Conservation (phyloP, 306 rosid species). For the Trifolium repens region DNA sequence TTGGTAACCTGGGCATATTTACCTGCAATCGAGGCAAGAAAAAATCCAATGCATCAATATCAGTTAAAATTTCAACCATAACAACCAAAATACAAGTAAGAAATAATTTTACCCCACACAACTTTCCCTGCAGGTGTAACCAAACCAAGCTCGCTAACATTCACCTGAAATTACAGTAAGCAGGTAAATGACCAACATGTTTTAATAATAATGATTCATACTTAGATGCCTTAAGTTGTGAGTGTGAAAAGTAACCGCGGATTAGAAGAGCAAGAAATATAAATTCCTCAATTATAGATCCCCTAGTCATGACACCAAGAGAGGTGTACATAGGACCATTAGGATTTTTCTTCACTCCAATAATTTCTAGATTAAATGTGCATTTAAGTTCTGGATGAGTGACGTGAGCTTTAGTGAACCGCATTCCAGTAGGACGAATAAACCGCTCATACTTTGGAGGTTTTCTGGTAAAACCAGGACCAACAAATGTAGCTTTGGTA, state of each 20-base stretch:
- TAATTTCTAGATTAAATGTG: constrained; percentile 89
- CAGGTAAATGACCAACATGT: not conserved
- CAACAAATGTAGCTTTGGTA: constrained; percentile 94
- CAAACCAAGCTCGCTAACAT: constrained; percentile 91
- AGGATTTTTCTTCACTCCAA: constrained; percentile 94
- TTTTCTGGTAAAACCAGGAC: constrained; percentile 89
- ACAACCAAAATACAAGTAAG: not conserved
- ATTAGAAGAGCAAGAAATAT: constrained; percentile 2
- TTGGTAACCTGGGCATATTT: constrained; percentile 96
- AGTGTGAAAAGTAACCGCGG: constrained; percentile 5
- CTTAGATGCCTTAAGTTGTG: not conserved
- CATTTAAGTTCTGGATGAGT: constrained; percentile 97
- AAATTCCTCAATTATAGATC: constrained; percentile 87
- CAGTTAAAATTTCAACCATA: not conserved
- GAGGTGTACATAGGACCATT: constrained; percentile 91
- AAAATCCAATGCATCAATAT: constrained; percentile 17
- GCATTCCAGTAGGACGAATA: constrained; percentile 84
- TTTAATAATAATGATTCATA: not conserved
- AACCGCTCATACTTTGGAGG: constrained; percentile 96
- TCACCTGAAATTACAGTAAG: constrained; percentile 64
- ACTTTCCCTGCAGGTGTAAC: constrained; percentile 97
- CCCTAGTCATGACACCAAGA: constrained; percentile 91
- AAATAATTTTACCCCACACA: constrained; percentile 81
- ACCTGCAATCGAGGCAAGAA: constrained; percentile 55
- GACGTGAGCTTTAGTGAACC: constrained; percentile 92